phyloP scores from a whole-genome alignment of 2,329 filamentous ascomycete species.

The Fusarium scirpi region DNA sequence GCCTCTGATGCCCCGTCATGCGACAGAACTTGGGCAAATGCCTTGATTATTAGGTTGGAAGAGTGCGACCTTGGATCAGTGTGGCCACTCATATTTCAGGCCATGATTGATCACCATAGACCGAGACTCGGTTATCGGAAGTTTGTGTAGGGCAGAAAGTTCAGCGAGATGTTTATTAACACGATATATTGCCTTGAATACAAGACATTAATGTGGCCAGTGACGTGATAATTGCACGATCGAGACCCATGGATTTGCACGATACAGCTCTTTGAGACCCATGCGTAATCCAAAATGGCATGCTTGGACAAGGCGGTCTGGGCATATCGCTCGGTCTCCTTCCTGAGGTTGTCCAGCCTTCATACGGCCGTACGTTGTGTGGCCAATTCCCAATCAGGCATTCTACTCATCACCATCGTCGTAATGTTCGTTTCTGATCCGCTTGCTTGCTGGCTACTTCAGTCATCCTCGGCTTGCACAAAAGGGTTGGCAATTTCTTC shows the following conservation, averaged over 20 bases:
- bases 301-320: slow-evolving; percentile 20
- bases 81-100: background rate
- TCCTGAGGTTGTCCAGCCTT: slow-evolving; percentile 9
- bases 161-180: slow-evolving; percentile 35
- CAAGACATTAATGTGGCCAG: slow-evolving; percentile 17
- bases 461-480: slow-evolving; percentile 76
- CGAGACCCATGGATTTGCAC: slow-evolving; percentile 6
- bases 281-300: slow-evolving; percentile 19
- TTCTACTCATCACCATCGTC: slow-evolving; percentile 7
- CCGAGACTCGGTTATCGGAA: slow-evolving; percentile 28
- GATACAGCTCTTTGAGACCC: slow-evolving; percentile 1
- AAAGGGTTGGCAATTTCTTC: slow-evolving; percentile 98
- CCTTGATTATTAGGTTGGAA: slow-evolving; percentile 26
- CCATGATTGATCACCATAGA: slow-evolving; percentile 20
- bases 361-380: slow-evolving; percentile 4
- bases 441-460: slow-evolving; percentile 39
- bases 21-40: slow-evolving; percentile 10
- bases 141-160: slow-evolving; percentile 10
- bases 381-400: slow-evolving; percentile 2
- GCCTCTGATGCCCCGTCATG: slow-evolving; percentile 48
- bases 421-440: slow-evolving; percentile 22
- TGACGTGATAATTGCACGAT: slow-evolving; percentile 15
- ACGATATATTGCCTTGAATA: slow-evolving; percentile 42
- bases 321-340: slow-evolving; percentile 17
- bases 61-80: slow-evolving; percentile 24